Percentiles rank a stretch among this genome's conserved stretches.
Evolutionary conservation across 176 grass and related monocot species (phyloP).

Genomic region (Aechmea fasciata): DNA sequence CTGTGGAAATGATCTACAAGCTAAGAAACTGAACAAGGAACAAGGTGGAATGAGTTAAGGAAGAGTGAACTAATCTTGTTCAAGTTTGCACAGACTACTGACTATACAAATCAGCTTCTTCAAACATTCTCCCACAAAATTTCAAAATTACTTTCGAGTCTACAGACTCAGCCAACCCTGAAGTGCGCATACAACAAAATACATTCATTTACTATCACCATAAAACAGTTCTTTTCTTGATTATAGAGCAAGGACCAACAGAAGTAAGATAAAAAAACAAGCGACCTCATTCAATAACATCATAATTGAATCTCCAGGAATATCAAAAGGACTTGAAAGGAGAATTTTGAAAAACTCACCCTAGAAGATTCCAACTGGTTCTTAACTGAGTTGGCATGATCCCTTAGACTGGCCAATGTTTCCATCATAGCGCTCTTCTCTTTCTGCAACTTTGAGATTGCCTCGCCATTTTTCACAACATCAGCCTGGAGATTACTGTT

Average conservation of each 20-base stretch:
- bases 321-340: not conserved
- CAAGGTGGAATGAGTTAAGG: too few relatives aligned
- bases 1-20: not conserved
- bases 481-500: slow-evolving; percentile 91
- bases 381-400: slow-evolving; percentile 53
- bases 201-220: too few relatives aligned
- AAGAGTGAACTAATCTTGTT: too few relatives aligned
- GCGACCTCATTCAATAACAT: not conserved
- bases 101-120: too few relatives aligned
- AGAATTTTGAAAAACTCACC: slow-evolving; percentile 25
- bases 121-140: too few relatives aligned
- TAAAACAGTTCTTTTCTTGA: too few relatives aligned
- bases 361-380: slow-evolving; percentile 64
- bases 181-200: too few relatives aligned
- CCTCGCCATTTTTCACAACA: slow-evolving; percentile 48
- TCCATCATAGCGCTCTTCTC: slow-evolving; percentile 85
- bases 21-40: not conserved
- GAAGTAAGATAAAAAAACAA: not conserved
- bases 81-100: too few relatives aligned
- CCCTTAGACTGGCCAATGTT: slow-evolving; percentile 45
- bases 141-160: too few relatives aligned
- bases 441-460: slow-evolving; percentile 58
- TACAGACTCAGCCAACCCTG: too few relatives aligned
- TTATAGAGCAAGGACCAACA: not conserved
- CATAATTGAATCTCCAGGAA: not conserved